Base-by-base conservation (phyloP, 2,329 filamentous ascomycete species). In the Monosporascus sp. region DNA sequence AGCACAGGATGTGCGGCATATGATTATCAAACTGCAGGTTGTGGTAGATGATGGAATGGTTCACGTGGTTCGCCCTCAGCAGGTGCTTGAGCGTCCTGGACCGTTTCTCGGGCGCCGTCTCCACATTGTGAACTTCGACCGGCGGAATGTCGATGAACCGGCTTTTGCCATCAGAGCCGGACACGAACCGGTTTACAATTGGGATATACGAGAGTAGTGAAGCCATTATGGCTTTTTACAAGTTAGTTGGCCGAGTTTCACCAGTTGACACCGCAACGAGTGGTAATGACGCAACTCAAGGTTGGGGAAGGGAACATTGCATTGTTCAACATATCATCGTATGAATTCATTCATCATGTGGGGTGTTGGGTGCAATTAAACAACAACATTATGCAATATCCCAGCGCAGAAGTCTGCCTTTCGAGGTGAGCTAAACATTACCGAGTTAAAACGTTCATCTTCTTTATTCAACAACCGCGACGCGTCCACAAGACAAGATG, bases 61-160 rank as follows among this genome's bases (percentile, higher is more conserved):
- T 96, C 60, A 86, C 86, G 73, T 99, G 94, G 68, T 97, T 97
- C 50, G 92, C 86, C 70, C 89, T 90, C 55, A 99, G 70, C 15
- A 99, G 77, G 71, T 97, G 91, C 74, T 96, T 97, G 56, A 99
- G 78, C 20, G 89, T 89, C 56, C 93, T 80, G 18, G 88, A 84
- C 52, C 88, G 79, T 69, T 90, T 93, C 66, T 95, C 90, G 8
- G 85, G 80, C 47, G 84, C 79, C 5, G 86, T 87, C 72, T 97
- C 93, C 62, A 96, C 81, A 68, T 88, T 82, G 71, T 95, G 84
- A 53, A 90, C 78, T 58, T 88, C 76, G 51, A 93, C 85, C 0
- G 88, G 76, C 8, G 87, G 78, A 6, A 97, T 66, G 50, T 77
- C 64, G 61, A 85, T 80, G 47, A 72, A 68, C 51, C 17, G 68